Evolutionary conservation across 2,329 filamentous ascomycete species (phyloP), one percentile per base, ranked within the genome.

Genomic region (Neofusicoccum sp.): DNA sequence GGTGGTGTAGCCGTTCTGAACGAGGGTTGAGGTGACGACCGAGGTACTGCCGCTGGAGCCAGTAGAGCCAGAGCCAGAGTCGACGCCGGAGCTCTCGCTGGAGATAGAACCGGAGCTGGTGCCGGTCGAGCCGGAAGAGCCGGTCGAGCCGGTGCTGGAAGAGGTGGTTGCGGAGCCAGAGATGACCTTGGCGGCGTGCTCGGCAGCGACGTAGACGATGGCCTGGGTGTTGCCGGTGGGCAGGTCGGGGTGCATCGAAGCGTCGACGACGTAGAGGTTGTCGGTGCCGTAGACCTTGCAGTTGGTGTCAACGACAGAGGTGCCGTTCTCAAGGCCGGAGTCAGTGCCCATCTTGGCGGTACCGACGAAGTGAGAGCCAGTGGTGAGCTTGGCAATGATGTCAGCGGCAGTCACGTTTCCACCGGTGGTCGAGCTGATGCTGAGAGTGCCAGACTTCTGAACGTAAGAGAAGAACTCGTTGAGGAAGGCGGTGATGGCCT

Each of bases 161-260:
- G 31, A 62, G 54, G 60, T 61, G 31, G 52, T 36, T 16, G 54
- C 64, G 22, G 83, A 68, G 16, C 79, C 80, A 16, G 85, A 68
- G 64, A 84, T 84, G 67, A 76, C 82, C 67, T 80, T 79, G 4
- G 82, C 82, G 7, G 87, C 87, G 45, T 83, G 81, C 78, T 90
- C 88, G 16, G 87, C 84, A 16, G 83, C 86, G 39, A 87, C 80
- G 71, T 90, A 86, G 67, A 90, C 85, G 43, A 86, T 83, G 1
- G 86, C 83, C 52, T 85, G 84, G 1, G 89, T 89, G 75, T 92
- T 92, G 16, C 87, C 86, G 0, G 87, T 87, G 2, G 87, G 82
- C 67, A 90, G 84, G 66, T 89, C 88, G 0, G 89, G 88, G 77
- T 90, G 89, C 69, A 91, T 87, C 65, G 84, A 85, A 0, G 85